Conservation (phyloP, 2,329 filamentous ascomycete genomes). For the Ceratocystis ficicola region DNA sequence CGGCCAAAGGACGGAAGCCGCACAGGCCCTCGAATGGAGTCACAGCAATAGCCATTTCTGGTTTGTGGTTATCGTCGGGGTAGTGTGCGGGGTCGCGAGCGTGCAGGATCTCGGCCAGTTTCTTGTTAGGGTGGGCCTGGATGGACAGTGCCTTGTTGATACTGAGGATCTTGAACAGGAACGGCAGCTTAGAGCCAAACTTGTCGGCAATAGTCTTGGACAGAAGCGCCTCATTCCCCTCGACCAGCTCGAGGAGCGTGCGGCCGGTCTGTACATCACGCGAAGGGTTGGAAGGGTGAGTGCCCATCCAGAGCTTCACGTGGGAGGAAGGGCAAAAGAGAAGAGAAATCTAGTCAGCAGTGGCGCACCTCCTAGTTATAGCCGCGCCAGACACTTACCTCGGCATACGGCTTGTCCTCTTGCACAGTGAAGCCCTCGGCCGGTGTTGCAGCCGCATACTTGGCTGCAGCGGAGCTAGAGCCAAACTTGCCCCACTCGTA, state of each 20-base stretch:
- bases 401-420: conserved; percentile 83
- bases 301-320: conserved; percentile 95
- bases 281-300: conserved; percentile 89
- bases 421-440: conserved; percentile 63
- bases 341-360: neutral
- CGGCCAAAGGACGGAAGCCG: conserved; percentile 76
- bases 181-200: conserved; percentile 76
- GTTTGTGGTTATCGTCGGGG: conserved; percentile 98
- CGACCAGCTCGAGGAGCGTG: conserved; percentile 72
- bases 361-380: neutral
- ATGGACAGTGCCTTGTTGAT: conserved; percentile 94
- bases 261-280: conserved; percentile 76
- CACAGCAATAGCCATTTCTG: conserved; percentile 97
- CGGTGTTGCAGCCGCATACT: conserved; percentile 76
- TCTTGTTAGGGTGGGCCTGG: conserved; percentile 93
- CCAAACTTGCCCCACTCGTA: conserved; percentile 99
- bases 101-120: conserved; percentile 75
- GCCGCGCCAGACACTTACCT: conserved; percentile 43
- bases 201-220: conserved; percentile 58
- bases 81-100: conserved; percentile 83
- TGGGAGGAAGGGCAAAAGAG: neutral
- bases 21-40: conserved; percentile 94
- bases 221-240: conserved; percentile 75
- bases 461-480: conserved; percentile 72
- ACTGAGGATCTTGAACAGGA: conserved; percentile 94